phyloP scores from a whole-genome alignment of 495 filamentous ascomycete genomes.

The Lindgomyces ingoldianus region DNA sequence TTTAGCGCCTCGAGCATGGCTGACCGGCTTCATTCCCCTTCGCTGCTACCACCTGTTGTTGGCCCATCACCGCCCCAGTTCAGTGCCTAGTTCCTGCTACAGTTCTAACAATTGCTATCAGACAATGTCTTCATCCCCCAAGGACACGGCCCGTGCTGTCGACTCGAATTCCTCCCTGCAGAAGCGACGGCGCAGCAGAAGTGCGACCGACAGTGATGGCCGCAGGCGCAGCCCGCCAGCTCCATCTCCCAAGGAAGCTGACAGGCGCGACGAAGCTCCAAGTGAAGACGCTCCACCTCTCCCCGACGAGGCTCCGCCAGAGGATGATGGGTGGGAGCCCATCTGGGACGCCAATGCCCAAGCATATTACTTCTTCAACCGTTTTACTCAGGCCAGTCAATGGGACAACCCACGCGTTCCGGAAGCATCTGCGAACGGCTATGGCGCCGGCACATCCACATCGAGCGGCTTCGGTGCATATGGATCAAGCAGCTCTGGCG shows the following conservation, averaged over 20 bases:
- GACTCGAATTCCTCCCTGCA: not conserved
- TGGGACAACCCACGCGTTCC: slow-evolving; percentile 89
- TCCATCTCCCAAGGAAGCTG: not conserved
- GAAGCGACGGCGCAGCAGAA: not conserved
- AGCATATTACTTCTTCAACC: slow-evolving; percentile 89
- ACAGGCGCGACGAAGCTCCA: not conserved
- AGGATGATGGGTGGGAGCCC: slow-evolving; percentile 88
- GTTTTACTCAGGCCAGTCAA: slow-evolving; percentile 71
- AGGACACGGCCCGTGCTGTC: not conserved
- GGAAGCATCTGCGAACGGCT: slow-evolving; percentile 37
- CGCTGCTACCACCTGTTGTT: too few relatives aligned
- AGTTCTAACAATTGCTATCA: not conserved
- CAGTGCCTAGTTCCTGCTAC: not conserved
- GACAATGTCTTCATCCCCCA: not conserved
- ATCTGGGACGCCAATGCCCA: slow-evolving; percentile 74
- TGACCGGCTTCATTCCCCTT: too few relatives aligned
- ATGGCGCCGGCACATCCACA: slow-evolving; percentile 22
- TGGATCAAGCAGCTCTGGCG: slow-evolving; percentile 16
- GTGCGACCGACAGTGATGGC: not conserved
- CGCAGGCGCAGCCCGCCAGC: slow-evolving; percentile 1
- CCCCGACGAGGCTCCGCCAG: slow-evolving; percentile 43
- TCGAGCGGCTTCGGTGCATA: slow-evolving; percentile 16
- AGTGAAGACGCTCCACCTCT: slow-evolving; percentile 53
- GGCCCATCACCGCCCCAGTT: not conserved
- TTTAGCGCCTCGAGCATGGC: too few relatives aligned